Base-by-base conservation (phyloP, 768 basidiomycete species). In the Tremella fuciformis region DNA sequence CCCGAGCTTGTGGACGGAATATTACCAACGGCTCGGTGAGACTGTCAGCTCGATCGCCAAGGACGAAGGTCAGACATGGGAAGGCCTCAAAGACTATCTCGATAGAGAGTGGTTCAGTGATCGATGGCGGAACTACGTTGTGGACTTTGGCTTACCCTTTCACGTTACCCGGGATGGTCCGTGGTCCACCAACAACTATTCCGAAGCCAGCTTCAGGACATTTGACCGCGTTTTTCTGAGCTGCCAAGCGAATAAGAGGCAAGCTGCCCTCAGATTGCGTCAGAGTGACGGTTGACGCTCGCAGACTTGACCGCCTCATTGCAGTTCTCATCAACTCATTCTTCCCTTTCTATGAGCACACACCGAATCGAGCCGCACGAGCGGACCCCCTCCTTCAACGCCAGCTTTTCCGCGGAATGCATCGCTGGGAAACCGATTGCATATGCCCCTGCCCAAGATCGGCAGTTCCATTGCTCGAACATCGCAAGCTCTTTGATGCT, bases 121-220 rank as follows among this genome's bases (percentile, higher is more conserved):
- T 11, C 40, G 58, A 25, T 60, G 58, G 58, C 52, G 13, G 24
- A 2, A 9, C 4, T 55, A 48, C 39, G 26, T 53, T 8, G 46
- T 60, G 19, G 58, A 60, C 37, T 55, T 8, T 49, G 58, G 53
- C 7, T 4, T 60, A 25, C 58, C 58, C 21, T n/a, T 24, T 2
- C 38, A 39, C 25, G 29, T 60, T 8, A 55, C 40, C 19, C 13
- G 58, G 24, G 58, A 60, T 25, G 58, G 58, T 11, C 58, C 58
- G 34, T 60, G 58, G 58, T 60, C 58, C 7, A 55, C 53, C 9
- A 60, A 60, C 37, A 55, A 55, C 19, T 60, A 55, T 26, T 26
- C 42, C 9, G 58, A 60, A 39, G 58, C 58, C 2, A 22, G 8
- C 2, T 60, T 60, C 24, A 8, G 53, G 3, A 50, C 49, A 9